Base-by-base conservation (phyloP, 345 rosid genomes). In the Iberis pinnata region DNA sequence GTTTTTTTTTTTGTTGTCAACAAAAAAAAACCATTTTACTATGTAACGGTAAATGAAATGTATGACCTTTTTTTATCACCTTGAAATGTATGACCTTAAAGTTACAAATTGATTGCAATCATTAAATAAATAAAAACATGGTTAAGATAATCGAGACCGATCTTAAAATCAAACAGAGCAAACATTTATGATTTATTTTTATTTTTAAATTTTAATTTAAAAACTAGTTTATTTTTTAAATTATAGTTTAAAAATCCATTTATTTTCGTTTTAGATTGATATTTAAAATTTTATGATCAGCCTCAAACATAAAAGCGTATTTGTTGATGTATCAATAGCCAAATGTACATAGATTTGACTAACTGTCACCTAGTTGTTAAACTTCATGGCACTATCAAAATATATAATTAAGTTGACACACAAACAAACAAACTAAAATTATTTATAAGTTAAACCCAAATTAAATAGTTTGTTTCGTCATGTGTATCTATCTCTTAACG, bases 321-420 rank as follows among this genome's bases (percentile, higher is more conserved):
- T 40, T 41, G 38, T 16, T 48, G 11, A 25, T 43, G 46, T 26
- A 27, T 47, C 48, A 45, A 29, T 20, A 47, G 42, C 49, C 49
- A 53, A 54, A 46, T 63, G 48, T 37, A 27, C 31, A 60, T 36
- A 64, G 46, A 49, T 49, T 57, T 49, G 70, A 65, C 53, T 42
- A 57, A 57, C 41, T 50, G 64, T 65, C 70, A 57, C 53, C 18
- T 57, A 41, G 45, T 56, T 43, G n/a, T 62, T 27, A 26, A 63
- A 40, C 57, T 20, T 50, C 25, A 40, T 36, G 55, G 18, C 35
- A 49, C 42, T 54, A 49, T 49, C 63, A 46, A 57, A 54, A 31
- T 26, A 32, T 29, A 9, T 29, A 29, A 29, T 7, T 29, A 29
- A 29, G 10, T 67, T 53, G 61, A 54, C 52, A 47, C 43, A 63